These are phyloP conservation scores for Thymus mandschuricus DNA, from an alignment of 257 asterid genomes.

Conservation along the genomic window DNA sequence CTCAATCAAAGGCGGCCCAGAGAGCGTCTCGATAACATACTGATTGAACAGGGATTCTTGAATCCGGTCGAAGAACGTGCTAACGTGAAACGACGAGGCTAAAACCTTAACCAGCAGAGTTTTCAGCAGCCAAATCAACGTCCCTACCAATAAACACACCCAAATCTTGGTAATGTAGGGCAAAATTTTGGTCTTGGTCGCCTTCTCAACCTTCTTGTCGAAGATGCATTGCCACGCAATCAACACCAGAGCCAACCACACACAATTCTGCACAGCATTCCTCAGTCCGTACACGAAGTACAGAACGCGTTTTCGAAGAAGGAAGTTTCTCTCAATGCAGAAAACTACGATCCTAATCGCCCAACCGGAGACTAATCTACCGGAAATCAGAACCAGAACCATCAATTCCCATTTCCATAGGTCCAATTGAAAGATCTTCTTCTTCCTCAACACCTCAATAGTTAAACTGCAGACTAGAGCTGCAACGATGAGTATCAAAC, in stretches of 20 bases:
- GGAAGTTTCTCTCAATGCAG: constrained; percentile 64
- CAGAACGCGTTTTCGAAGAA: constrained; percentile 71
- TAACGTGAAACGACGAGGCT: constrained; percentile 84
- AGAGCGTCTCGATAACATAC: constrained; percentile 68
- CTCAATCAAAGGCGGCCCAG: constrained; percentile 78
- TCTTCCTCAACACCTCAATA: constrained; percentile 37
- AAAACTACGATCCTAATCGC: constrained; percentile 66
- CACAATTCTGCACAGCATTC: constrained; percentile 79
- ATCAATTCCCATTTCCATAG: constrained; percentile 89
- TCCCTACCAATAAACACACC: constrained; percentile 82
- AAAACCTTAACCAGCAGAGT: constrained; percentile 78
- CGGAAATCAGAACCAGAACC: constrained; percentile 76
- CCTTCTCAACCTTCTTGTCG: constrained; percentile 56
- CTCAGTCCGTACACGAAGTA: constrained; percentile 87
- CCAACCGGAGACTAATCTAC: constrained; percentile 86
- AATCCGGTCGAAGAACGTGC: constrained; percentile 81
- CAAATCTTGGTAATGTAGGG: constrained; percentile 67
- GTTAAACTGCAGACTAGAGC: constrained; percentile 57
- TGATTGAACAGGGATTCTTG: constrained; percentile 83
- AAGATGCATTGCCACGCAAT: constrained; percentile 83
- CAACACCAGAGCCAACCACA: constrained; percentile 76
- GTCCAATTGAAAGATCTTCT: constrained; percentile 38
- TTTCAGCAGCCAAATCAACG: constrained; percentile 76
- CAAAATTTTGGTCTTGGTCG: constrained; percentile 45
- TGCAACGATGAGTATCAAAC: constrained; percentile 58